A percentile compares a stretch with the other conserved stretches of the same genome.
Conservation (phyloP, 2,329 filamentous ascomycete species). For the Pseudogymnoascus verrucosus region DNA sequence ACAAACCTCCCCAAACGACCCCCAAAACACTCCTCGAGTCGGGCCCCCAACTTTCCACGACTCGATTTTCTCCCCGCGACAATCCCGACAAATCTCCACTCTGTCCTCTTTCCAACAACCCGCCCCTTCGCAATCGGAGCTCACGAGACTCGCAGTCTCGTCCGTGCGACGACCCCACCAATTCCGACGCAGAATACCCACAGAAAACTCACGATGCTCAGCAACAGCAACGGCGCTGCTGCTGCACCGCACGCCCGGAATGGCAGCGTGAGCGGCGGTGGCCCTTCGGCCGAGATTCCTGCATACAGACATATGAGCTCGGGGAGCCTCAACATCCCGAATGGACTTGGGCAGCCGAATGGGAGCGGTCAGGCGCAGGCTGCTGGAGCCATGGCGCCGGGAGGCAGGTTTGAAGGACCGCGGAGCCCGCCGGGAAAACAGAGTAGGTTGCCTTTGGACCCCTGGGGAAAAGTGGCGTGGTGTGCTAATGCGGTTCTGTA, state of each 20-base stretch:
- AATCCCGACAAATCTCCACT: neutral
- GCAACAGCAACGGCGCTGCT: constrained; percentile 13
- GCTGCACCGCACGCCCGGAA: constrained; percentile 10
- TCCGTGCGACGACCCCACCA: constrained; percentile 7
- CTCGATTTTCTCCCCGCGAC: neutral
- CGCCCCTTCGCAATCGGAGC: neutral
- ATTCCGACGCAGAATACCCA: constrained; percentile 5
- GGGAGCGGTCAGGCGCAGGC: constrained; percentile 14
- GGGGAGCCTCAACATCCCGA: constrained; percentile 35
- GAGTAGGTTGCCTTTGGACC: constrained; percentile 23
- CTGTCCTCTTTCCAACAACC: neutral
- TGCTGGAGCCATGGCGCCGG: constrained; percentile 39
- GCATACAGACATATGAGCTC: constrained; percentile 51
- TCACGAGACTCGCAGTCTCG: constrained; percentile 4
- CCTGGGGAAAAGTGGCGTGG: constrained; percentile 13
- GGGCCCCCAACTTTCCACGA: neutral
- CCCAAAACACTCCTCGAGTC: constrained; percentile 1
- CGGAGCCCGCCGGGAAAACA: constrained; percentile 55
- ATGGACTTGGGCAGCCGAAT: constrained; percentile 13
- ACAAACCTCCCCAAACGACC: neutral
- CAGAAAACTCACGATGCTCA: constrained; percentile 11
- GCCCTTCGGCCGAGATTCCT: constrained; percentile 21
- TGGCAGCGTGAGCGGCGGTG: constrained; percentile 26
- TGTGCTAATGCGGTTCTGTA: constrained; percentile 30
- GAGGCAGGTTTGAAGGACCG: constrained; percentile 48